A percentile compares a stretch with the other conserved stretches of the same genome.
Evolutionary conservation across 495 filamentous ascomycete species (phyloP).

Genomic region (Zalerion maritima): DNA sequence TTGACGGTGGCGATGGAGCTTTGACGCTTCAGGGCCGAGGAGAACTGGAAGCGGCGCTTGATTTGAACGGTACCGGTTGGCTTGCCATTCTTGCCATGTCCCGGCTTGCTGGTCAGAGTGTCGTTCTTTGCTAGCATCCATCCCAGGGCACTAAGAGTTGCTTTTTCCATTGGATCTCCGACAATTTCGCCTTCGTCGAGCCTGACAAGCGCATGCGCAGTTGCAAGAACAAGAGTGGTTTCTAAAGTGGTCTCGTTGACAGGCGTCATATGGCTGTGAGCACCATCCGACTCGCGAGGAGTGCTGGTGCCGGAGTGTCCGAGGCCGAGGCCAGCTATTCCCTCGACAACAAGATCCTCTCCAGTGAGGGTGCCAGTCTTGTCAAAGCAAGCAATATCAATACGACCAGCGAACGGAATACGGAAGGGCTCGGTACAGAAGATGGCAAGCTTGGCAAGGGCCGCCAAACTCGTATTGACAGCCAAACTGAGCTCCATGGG

Average conservation of each 20-base stretch:
- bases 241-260: slow-evolving; percentile 52
- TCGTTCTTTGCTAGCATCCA: slow-evolving; percentile 87
- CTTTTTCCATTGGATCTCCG: slow-evolving; percentile 98
- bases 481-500: slow-evolving; percentile 97
- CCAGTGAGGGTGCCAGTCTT: slow-evolving; percentile 97
- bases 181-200: slow-evolving; percentile 95
- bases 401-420: slow-evolving; percentile 92
- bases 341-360: slow-evolving; percentile 94
- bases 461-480: slow-evolving; percentile 96
- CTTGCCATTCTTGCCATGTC: slow-evolving; percentile 24
- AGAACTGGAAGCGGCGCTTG: slow-evolving; percentile 96
- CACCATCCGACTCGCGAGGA: slow-evolving; percentile 54
- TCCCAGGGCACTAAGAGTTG: slow-evolving; percentile 73
- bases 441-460: slow-evolving; percentile 85
- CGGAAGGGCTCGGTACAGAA: slow-evolving; percentile 99
- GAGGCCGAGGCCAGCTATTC: slow-evolving; percentile 77
- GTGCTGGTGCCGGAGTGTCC: slow-evolving; percentile 49
- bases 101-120: slow-evolving; percentile 47
- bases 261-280: slow-evolving; percentile 56
- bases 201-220: slow-evolving; percentile 88
- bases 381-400: slow-evolving; percentile 96
- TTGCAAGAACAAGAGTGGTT: slow-evolving; percentile 87
- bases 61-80: slow-evolving; percentile 59
- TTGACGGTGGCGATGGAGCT: slow-evolving; percentile 80
- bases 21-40: slow-evolving; percentile 87